Conservation (phyloP, 495 filamentous ascomycete genomes). For the Astrocystis sublimbata region DNA sequence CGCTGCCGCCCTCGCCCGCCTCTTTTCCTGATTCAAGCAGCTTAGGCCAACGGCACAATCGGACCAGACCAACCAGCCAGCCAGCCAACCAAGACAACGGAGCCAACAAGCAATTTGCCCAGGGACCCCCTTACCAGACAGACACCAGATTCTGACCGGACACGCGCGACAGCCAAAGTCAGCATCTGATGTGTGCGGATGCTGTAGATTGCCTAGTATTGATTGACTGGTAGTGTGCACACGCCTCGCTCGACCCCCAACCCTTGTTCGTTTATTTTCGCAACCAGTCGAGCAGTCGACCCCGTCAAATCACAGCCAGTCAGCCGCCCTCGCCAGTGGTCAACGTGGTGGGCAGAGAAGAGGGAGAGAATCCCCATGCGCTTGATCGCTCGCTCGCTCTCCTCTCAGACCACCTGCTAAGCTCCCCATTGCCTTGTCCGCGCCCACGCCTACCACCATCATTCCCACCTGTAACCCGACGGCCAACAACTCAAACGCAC, state of each 20-base stretch:
- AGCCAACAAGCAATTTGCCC: slow-evolving; percentile 11
- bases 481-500: slow-evolving; percentile 21
- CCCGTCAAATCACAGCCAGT: slow-evolving; percentile 16
- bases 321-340: slow-evolving; percentile 15
- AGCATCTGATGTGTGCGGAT: not conserved
- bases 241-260: not conserved
- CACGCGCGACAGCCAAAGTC: too few relatives aligned
- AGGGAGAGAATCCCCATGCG: slow-evolving; percentile 17
- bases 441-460: slow-evolving; percentile 22
- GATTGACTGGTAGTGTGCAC: too few relatives aligned
- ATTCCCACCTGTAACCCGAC: slow-evolving; percentile 25
- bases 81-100: not conserved
- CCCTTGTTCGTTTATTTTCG: slow-evolving; percentile 16
- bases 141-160: not conserved
- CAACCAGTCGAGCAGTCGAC: slow-evolving; percentile 14
- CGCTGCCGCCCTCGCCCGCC: slow-evolving; percentile 11
- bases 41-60: not conserved
- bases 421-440: slow-evolving; percentile 23
- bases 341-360: slow-evolving; percentile 16
- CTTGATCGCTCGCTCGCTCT: slow-evolving; percentile 22
- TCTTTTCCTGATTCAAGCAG: slow-evolving; percentile 11
- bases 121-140: not conserved
- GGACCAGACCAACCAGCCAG: not conserved
- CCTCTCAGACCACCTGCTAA: slow-evolving; percentile 24
- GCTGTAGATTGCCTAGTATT: not conserved